Percentiles rank a stretch among this genome's conserved stretches.
phyloP scores from a whole-genome alignment of 495 filamentous ascomycete species.

The Penicillium alfredii region DNA sequence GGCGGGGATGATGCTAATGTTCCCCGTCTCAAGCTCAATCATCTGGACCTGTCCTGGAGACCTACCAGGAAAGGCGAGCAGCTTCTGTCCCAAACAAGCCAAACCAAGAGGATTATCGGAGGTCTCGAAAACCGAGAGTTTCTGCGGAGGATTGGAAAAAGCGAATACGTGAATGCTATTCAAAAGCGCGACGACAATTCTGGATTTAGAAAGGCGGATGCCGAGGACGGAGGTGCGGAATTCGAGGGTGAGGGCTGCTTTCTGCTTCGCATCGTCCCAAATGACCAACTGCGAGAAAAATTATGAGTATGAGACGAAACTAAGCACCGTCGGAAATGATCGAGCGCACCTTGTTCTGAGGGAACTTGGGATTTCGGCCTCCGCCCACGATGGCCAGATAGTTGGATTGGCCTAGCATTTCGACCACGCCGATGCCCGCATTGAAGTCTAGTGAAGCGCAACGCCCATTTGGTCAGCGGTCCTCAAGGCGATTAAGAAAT shows the following conservation, averaged over 20 bases:
- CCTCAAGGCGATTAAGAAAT: no score
- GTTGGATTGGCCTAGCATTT: slow-evolving; percentile 85
- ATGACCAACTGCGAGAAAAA: slow-evolving; percentile 58
- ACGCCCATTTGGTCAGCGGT: no score
- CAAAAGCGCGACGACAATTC: slow-evolving; percentile 74
- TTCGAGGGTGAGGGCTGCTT: slow-evolving; percentile 65
- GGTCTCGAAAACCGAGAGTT: slow-evolving; percentile 74
- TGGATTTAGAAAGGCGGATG: slow-evolving; percentile 68
- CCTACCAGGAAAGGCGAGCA: slow-evolving; percentile 76
- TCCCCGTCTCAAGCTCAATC: slow-evolving; percentile 72
- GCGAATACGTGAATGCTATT: slow-evolving; percentile 82
- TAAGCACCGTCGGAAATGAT: no score
- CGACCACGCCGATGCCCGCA: slow-evolving; percentile 73
- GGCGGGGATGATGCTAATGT: slow-evolving; percentile 90
- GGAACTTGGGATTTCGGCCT: slow-evolving; percentile 78
- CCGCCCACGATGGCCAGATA: slow-evolving; percentile 88
- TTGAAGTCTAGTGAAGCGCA: slow-evolving; percentile 59
- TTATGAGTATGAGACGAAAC: slow-evolving; percentile 7
- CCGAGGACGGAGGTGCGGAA: slow-evolving; percentile 71
- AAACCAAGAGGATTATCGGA: slow-evolving; percentile 80
- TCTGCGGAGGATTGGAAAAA: slow-evolving; percentile 68
- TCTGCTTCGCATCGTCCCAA: slow-evolving; percentile 84
- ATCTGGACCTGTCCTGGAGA: slow-evolving; percentile 88
- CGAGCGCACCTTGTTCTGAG: slow-evolving; percentile 69
- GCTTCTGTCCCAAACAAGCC: slow-evolving; percentile 65